Evolutionary conservation across 2,329 filamentous ascomycete species (phyloP).

Genomic region (Chaetomiaceae sp.): DNA sequence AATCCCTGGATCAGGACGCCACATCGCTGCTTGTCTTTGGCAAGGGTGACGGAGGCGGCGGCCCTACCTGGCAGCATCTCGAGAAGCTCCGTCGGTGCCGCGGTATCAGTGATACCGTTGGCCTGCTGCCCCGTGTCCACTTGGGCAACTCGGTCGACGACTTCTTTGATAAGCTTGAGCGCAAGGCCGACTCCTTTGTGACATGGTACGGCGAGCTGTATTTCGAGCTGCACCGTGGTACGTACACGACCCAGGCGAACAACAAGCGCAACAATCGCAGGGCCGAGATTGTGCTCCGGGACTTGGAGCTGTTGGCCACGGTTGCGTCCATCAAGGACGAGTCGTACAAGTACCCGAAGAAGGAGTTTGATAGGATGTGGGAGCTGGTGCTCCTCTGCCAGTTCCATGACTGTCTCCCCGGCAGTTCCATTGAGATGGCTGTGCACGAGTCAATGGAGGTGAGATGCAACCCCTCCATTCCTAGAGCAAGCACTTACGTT

Average conservation of each 20-base stretch:
- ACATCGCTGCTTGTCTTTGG: constrained; percentile 91
- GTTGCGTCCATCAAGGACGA: constrained; percentile 70
- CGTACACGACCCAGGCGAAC: constrained; percentile 95
- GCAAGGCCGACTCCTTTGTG: constrained; percentile 72
- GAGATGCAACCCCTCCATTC: constrained; percentile 23
- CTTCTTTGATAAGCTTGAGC: constrained; percentile 82
- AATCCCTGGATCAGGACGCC: constrained; percentile 89
- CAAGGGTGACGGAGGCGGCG: constrained; percentile 93
- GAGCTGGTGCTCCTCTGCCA: constrained; percentile 87
- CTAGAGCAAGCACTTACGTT: constrained; percentile 25
- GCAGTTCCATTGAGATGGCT: constrained; percentile 95
- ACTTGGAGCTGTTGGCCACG: constrained; percentile 84
- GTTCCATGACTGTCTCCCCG: constrained; percentile 95
- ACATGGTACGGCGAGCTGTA: constrained; percentile 99
- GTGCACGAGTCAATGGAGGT: constrained; percentile 90
- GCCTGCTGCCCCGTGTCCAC: constrained; percentile 78
- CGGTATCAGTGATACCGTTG: constrained; percentile 82
- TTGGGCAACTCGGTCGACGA: constrained; percentile 89
- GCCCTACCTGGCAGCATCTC: constrained; percentile 87
- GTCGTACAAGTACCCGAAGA: constrained; percentile 85
- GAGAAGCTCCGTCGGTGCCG: constrained; percentile 93
- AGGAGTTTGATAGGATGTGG: constrained; percentile 95
- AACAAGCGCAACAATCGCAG: constrained; percentile 94
- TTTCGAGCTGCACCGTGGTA: constrained; percentile 94
- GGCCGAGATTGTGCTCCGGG: constrained; percentile 77